These are phyloP conservation scores for Vachellia collinsii DNA, from an alignment of 306 rosid species.

Conservation along the genomic window DNA sequence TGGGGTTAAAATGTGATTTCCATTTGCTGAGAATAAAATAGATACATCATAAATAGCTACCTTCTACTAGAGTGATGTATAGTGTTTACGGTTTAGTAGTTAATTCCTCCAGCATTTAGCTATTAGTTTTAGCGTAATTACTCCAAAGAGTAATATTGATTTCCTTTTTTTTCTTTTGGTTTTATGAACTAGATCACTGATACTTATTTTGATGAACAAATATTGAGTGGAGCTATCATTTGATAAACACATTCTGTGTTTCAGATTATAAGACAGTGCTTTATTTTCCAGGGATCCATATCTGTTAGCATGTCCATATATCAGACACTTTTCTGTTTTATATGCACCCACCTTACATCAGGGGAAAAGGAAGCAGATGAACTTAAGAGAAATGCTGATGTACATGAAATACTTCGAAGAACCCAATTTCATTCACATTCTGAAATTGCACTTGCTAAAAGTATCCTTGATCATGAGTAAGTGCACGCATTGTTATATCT, in stretches of 20 bases:
- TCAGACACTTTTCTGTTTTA: conserved; percentile 93
- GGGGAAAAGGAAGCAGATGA: conserved; percentile 92
- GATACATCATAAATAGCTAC: not conserved
- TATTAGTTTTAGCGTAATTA: conserved; percentile 8
- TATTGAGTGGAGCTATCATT: conserved; percentile 19
- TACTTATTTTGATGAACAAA: conserved; percentile 19
- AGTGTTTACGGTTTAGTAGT: conserved; percentile 15
- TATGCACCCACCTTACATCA: conserved; percentile 88
- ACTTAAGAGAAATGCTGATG: conserved; percentile 80
- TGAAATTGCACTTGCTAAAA: conserved; percentile 64
- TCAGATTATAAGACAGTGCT: conserved; percentile 29
- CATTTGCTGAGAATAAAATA: not conserved
- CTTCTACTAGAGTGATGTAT: not conserved
- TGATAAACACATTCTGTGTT: conserved; percentile 21
- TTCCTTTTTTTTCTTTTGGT: conserved; percentile 11
- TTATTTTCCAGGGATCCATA: conserved; percentile 78
- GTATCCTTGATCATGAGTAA: conserved; percentile 87
- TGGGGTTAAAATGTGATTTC: not conserved
- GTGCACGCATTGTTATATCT: conserved; percentile 43
- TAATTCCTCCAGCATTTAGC: not conserved
- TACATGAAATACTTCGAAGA: conserved; percentile 79
- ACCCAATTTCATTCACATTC: conserved; percentile 74
- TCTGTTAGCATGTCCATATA: conserved; percentile 98
- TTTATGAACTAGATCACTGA: conserved; percentile 23
- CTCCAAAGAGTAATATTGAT: not conserved